Conservation (phyloP, 768 basidiomycete species). For the Crucibulum laeve region DNA sequence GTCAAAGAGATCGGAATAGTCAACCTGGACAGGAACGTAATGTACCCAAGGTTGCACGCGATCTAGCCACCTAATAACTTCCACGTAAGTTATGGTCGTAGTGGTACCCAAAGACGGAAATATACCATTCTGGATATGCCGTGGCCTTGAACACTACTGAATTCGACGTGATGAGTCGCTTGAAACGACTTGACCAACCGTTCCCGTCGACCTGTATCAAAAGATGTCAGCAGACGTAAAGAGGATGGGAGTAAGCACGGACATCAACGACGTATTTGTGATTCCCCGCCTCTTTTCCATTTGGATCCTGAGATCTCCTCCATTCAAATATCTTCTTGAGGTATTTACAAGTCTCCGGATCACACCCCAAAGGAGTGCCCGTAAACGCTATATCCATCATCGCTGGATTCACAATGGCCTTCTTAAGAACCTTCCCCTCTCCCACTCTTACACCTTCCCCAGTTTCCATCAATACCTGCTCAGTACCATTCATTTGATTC, state of each 20-base stretch:
- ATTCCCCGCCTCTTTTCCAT: slow-evolving; percentile 34
- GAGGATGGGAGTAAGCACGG: slow-evolving; percentile 11
- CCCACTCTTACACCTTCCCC: slow-evolving; percentile 23
- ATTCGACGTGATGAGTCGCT: slow-evolving; percentile 52
- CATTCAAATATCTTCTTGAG: slow-evolving; percentile 45
- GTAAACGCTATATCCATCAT: slow-evolving; percentile 55
- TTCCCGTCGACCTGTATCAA: slow-evolving; percentile 45
- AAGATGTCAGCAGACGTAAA: neutral
- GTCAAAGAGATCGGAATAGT: slow-evolving; percentile 62
- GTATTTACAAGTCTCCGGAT: slow-evolving; percentile 30
- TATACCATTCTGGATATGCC: slow-evolving; percentile 65
- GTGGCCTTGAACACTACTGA: slow-evolving; percentile 63
- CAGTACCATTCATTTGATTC: slow-evolving; percentile 26
- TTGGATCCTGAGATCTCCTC: slow-evolving; percentile 26
- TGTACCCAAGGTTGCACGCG: slow-evolving; percentile 64
- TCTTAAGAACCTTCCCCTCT: slow-evolving; percentile 21
- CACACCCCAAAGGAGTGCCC: slow-evolving; percentile 37
- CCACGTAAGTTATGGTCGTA: neutral
- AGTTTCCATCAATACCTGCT: slow-evolving; percentile 27
- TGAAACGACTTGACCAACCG: slow-evolving; percentile 63
- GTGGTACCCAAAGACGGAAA: neutral
- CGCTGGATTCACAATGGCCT: slow-evolving; percentile 36
- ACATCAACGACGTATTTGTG: slow-evolving; percentile 61
- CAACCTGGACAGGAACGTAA: slow-evolving; percentile 60
- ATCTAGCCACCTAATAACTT: slow-evolving; percentile 38